Evolutionary conservation across 441 rosid genomes (phyloP), one percentile per base, ranked within the genome.

Genomic region (Adansonia grandidieri): DNA sequence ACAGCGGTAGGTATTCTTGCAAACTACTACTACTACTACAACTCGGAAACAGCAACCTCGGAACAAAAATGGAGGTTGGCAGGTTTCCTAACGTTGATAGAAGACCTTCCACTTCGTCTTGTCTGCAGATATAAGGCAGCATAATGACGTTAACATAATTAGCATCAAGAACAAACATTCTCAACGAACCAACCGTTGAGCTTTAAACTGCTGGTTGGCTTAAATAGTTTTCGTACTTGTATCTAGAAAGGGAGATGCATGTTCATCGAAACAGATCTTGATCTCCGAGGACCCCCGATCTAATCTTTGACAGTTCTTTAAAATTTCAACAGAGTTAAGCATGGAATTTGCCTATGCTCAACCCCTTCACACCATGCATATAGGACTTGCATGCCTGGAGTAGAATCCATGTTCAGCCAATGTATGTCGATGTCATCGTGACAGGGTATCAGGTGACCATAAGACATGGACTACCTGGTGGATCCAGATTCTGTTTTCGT

Each of bases 51-150:
- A 53, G 51, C 50, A 9, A 54, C 47, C 20, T 54, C 9, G 14
- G 24, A 72, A 37, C 75, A 54, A 54, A 1, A 54, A 54, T 17
- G 71, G 71, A 66, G 71, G 48, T n/a, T n/a, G 47, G 48, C 48
- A 45, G 48, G 48, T 0, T 9, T 45, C 48, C 48, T 48, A 22
- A 69, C 73, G 22, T 69, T 10, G 73, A 69, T 50, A 19, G 73
- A 69, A 5, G 42, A 69, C 73, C 57, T 50, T 48, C 56, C 57
- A 22, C 58, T 20, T 48, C 10, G 13, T 48, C 14, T 13, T 69
- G 73, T 69, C 57, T 48, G 40, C 58, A 69, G 10, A 48, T 37
- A 32, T 5, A 54, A 72, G 63, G 61, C 63, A 72, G 28, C 75
- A 54, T 37, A n/a, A 1, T n/a, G 37, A 32, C 3, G 37, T 32